Conservation (phyloP, 1,139 yeast genomes). For the Zygosaccharomyces sapae region DNA sequence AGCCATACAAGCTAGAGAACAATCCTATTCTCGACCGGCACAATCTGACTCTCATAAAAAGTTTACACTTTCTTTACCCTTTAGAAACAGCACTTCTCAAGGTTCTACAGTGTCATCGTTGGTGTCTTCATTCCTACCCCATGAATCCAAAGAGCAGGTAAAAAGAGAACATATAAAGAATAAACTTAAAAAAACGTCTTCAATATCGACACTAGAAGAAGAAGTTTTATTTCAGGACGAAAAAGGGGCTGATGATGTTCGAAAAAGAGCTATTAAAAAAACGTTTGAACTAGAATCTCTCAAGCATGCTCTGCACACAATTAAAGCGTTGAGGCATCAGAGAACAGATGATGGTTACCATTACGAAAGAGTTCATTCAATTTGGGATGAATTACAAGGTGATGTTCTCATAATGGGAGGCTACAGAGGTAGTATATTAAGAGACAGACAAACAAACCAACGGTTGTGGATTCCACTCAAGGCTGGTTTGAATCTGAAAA, state of each 20-base stretch:
- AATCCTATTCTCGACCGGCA: slow-evolving; percentile 3
- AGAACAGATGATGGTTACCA: slow-evolving; percentile 33
- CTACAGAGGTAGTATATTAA: slow-evolving; percentile 75
- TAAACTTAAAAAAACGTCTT: slow-evolving; percentile 52
- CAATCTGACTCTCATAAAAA: slow-evolving; percentile 34
- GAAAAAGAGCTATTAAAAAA: slow-evolving; percentile 64
- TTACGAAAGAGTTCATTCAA: slow-evolving; percentile 34
- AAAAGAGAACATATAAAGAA: slow-evolving; percentile 25
- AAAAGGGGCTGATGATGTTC: slow-evolving; percentile 59
- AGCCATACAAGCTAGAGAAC: background rate
- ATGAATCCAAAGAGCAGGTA: slow-evolving; percentile 37
- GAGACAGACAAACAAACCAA: slow-evolving; percentile 60
- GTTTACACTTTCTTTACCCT: slow-evolving; percentile 43
- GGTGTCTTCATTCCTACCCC: slow-evolving; percentile 10
- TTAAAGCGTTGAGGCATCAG: slow-evolving; percentile 24
- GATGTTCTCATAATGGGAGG: slow-evolving; percentile 82
- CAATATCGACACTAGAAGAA: slow-evolving; percentile 62
- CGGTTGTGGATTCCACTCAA: slow-evolving; percentile 84
- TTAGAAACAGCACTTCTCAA: slow-evolving; percentile 35
- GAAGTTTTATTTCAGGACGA: slow-evolving; percentile 51
- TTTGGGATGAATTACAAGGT: slow-evolving; percentile 58
- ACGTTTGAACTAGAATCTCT: slow-evolving; percentile 49
- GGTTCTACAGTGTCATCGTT: slow-evolving; percentile 8
- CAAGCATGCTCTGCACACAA: slow-evolving; percentile 32
- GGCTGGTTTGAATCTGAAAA: slow-evolving; percentile 74